Percentiles rank a stretch among this genome's conserved stretches.
Conservation (phyloP, 2,329 filamentous ascomycete species). For the Ascochyta viciae-villosae region DNA sequence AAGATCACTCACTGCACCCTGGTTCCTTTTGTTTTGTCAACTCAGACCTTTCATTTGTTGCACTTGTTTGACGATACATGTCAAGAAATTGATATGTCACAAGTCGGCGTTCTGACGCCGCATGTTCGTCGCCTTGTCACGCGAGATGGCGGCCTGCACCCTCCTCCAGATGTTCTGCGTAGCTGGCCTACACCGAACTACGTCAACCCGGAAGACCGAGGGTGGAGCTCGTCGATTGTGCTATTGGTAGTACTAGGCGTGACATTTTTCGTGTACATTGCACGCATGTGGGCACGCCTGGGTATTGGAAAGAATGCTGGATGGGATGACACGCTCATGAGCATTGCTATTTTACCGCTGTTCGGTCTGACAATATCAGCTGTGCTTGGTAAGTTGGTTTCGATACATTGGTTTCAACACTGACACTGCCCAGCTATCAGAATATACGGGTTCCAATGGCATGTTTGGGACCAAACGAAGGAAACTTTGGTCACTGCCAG, state of each 20-base stretch:
- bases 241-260: conserved; percentile 51
- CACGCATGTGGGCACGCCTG: conserved; percentile 57
- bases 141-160: conserved; percentile 41
- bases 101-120: conserved; percentile 4
- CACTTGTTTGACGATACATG: neutral
- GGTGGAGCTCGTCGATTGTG: conserved; percentile 53
- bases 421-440: conserved; percentile 31
- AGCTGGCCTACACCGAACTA: conserved; percentile 59
- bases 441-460: conserved; percentile 43
- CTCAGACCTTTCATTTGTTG: neutral
- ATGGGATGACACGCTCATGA: conserved; percentile 56
- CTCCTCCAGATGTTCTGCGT: conserved; percentile 51
- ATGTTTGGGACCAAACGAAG: conserved; percentile 43
- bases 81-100: conserved; percentile 7
- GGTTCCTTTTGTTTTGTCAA: neutral
- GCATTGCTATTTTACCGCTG: conserved; percentile 51
- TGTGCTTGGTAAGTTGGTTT: conserved; percentile 32
- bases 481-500: conserved; percentile 28
- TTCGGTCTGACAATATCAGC: conserved; percentile 40
- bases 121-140: conserved; percentile 21
- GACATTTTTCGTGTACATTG: conserved; percentile 50
- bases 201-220: conserved; percentile 54
- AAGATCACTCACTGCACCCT: conserved; percentile 8
- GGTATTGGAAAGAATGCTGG: conserved; percentile 56
- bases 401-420: neutral